A percentile compares a stretch with the other conserved stretches of the same genome.
Conservation (phyloP, 441 rosid species). For the Hypseocharis bilobata region DNA sequence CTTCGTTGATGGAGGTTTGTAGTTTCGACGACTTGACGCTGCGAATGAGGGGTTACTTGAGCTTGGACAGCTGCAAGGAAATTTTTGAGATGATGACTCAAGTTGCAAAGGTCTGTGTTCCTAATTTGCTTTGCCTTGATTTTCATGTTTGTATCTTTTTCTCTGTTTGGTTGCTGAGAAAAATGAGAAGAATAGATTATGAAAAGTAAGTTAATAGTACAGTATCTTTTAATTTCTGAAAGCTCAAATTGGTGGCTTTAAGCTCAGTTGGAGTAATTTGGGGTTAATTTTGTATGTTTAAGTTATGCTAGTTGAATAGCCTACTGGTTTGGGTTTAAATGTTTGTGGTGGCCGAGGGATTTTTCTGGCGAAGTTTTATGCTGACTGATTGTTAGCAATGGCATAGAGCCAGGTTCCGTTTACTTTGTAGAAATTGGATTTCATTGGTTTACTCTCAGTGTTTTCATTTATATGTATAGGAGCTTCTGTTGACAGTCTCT, state of each 20-base stretch:
- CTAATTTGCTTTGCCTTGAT: background rate
- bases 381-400: background rate
- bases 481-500: background rate
- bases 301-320: too few relatives aligned
- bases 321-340: too few relatives aligned
- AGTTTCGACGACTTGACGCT: slow-evolving; percentile 76
- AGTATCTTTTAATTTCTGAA: background rate
- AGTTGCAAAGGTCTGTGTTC: slow-evolving; percentile 49
- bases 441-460: too few relatives aligned
- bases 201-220: too few relatives aligned
- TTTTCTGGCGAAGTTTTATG: background rate
- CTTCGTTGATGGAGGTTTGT: slow-evolving; percentile 60
- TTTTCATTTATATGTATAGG: background rate
- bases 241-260: background rate
- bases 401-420: too few relatives aligned
- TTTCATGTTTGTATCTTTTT: background rate
- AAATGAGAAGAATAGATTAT: background rate
- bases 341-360: too few relatives aligned
- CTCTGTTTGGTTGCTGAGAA: background rate
- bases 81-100: slow-evolving; percentile 52
- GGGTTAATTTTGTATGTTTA: background rate
- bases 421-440: background rate
- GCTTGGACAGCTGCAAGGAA: slow-evolving; percentile 56
- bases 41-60: slow-evolving; percentile 57
- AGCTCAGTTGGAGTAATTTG: background rate